phyloP scores from a whole-genome alignment of 1,139 yeast genomes.

The Pichia inconspicua region DNA sequence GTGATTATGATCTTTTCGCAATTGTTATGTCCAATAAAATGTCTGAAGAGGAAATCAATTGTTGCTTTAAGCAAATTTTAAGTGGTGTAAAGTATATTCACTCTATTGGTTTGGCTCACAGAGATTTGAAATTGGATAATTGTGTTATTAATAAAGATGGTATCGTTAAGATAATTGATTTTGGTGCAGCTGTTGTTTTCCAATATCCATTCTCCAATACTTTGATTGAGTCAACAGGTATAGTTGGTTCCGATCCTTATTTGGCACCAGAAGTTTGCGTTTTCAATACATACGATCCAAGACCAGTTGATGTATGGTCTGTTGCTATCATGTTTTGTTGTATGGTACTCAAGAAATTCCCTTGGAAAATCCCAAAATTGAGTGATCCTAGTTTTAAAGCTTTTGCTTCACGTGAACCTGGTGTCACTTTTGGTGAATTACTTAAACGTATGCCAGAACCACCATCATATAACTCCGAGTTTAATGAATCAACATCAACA shows the following conservation, averaged over 20 bases:
- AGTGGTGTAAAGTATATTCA: constrained; percentile 83
- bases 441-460: constrained; percentile 29
- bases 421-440: constrained; percentile 30
- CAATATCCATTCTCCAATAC: constrained; percentile 81
- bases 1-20: constrained; percentile 93
- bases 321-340: constrained; percentile 93
- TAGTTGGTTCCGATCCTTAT: constrained; percentile 97
- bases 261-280: constrained; percentile 92
- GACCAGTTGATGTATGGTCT: constrained; percentile 93
- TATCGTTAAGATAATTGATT: constrained; percentile 84
- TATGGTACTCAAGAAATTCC: constrained; percentile 88
- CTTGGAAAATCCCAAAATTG: constrained; percentile 90
- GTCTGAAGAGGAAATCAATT: constrained; percentile 77
- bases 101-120: constrained; percentile 84
- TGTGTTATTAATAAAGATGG: constrained; percentile 87
- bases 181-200: constrained; percentile 93
- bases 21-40: constrained; percentile 95
- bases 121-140: constrained; percentile 91
- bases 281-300: constrained; percentile 75
- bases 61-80: constrained; percentile 81
- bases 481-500: constrained; percentile 5
- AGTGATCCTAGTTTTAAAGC: constrained; percentile 81
- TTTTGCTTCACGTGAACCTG: constrained; percentile 45
- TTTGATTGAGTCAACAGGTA: constrained; percentile 78
- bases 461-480: constrained; percentile 22